These are phyloP conservation scores for Paraconiothyrium brasiliense DNA, from an alignment of 2,329 filamentous ascomycete species.

Conservation along the genomic window DNA sequence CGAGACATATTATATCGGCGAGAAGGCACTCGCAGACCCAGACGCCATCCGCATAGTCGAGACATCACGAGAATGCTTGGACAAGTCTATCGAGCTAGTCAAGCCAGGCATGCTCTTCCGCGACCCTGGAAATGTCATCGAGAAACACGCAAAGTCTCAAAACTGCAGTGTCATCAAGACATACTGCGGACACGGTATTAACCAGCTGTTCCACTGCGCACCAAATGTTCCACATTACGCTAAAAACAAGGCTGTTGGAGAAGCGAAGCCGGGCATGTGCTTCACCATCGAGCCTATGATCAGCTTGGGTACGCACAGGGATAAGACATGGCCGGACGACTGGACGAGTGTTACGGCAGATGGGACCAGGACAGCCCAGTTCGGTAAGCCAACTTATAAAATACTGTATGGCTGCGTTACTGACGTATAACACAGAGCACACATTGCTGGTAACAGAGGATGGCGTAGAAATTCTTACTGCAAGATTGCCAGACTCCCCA, in stretches of 20 bases:
- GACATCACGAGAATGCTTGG: constrained; percentile 85
- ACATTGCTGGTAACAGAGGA: constrained; percentile 84
- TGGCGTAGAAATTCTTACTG: constrained; percentile 83
- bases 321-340: constrained; percentile 98
- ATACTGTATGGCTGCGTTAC: not conserved
- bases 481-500: constrained; percentile 75
- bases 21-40: constrained; percentile 82
- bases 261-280: constrained; percentile 95
- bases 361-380: constrained; percentile 90
- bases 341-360: constrained; percentile 97
- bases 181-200: constrained; percentile 96
- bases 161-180: constrained; percentile 92
- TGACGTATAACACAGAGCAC: constrained; percentile 67
- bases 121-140: constrained; percentile 93
- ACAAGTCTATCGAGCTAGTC: constrained; percentile 89
- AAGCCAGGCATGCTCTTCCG: constrained; percentile 94
- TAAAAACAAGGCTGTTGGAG: constrained; percentile 96
- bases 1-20: constrained; percentile 98
- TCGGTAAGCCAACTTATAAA: constrained; percentile 67
- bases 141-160: constrained; percentile 88
- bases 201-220: constrained; percentile 89
- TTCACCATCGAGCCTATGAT: constrained; percentile 99
- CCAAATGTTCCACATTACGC: constrained; percentile 97
- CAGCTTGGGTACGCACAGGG: constrained; percentile 85
- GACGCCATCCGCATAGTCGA: constrained; percentile 92